phyloP scores from a whole-genome alignment of 2,329 filamentous ascomycete species.

The Calonectria honghensis region DNA sequence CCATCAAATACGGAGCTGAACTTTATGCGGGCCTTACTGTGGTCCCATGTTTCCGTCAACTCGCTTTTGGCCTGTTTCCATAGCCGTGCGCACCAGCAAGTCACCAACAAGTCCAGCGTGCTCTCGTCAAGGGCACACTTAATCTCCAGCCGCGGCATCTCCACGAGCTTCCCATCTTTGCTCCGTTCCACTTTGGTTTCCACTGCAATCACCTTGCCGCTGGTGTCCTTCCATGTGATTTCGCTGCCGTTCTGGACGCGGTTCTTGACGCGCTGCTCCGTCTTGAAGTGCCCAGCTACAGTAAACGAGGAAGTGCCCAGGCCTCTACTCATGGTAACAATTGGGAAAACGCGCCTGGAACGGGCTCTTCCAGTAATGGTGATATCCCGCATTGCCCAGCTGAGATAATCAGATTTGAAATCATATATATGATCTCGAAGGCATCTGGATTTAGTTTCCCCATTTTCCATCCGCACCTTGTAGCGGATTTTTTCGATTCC shows the following conservation, averaged over 20 bases:
- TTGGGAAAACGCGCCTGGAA: slow-evolving; percentile 47
- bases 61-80: slow-evolving; percentile 54
- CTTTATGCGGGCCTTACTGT: slow-evolving; percentile 44
- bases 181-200: slow-evolving; percentile 51
- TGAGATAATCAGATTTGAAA: slow-evolving; percentile 46
- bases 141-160: slow-evolving; percentile 51
- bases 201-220: slow-evolving; percentile 50
- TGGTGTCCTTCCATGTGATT: slow-evolving; percentile 52
- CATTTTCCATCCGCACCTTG: slow-evolving; percentile 39
- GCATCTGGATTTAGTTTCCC: slow-evolving; percentile 44
- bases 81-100: slow-evolving; percentile 56
- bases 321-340: slow-evolving; percentile 46
- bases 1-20: not conserved
- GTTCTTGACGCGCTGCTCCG: slow-evolving; percentile 44
- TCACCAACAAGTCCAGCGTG: slow-evolving; percentile 54
- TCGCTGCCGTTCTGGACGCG: slow-evolving; percentile 50
- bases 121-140: slow-evolving; percentile 50
- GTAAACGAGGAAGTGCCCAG: slow-evolving; percentile 47
- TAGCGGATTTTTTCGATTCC: slow-evolving; percentile 55
- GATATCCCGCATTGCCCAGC: slow-evolving; percentile 32
- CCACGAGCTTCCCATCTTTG: slow-evolving; percentile 42
- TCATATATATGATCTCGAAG: slow-evolving; percentile 57
- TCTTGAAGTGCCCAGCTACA: slow-evolving; percentile 51
- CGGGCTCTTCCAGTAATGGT: slow-evolving; percentile 48
- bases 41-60: slow-evolving; percentile 48